Percentiles rank a stretch among this genome's conserved stretches.
Conservation (phyloP, 306 rosid genomes). For the Biancaea sappan region DNA sequence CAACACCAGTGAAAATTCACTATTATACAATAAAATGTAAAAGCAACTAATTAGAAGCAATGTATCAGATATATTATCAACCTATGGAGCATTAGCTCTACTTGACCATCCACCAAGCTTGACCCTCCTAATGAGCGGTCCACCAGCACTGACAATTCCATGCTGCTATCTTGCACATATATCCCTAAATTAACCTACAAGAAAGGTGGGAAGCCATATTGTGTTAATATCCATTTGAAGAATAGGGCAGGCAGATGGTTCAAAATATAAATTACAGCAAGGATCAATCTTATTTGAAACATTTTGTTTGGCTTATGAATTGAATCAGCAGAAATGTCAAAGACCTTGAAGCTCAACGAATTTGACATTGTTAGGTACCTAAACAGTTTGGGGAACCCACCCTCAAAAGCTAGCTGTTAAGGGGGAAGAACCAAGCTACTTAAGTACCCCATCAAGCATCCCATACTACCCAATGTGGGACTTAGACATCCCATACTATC, state of each 20-base stretch:
- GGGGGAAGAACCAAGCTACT: too few relatives aligned
- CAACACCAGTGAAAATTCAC: slow-evolving; percentile 18
- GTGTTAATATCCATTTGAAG: slow-evolving; percentile 16
- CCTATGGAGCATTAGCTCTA: slow-evolving; percentile 90
- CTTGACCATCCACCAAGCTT: slow-evolving; percentile 79
- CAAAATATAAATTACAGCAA: slow-evolving; percentile 9
- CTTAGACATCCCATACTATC: too few relatives aligned
- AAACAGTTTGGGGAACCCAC: too few relatives aligned
- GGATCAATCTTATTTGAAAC: slow-evolving; percentile 25
- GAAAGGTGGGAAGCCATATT: slow-evolving; percentile 24
- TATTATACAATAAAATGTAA: slow-evolving; percentile 18
- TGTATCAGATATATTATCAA: slow-evolving; percentile 29
- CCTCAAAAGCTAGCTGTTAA: too few relatives aligned
- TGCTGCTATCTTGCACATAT: slow-evolving; percentile 58
- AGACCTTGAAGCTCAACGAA: not conserved
- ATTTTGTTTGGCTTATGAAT: not conserved
- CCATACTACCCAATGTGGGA: too few relatives aligned
- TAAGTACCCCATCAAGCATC: too few relatives aligned
- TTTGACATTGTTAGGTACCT: too few relatives aligned
- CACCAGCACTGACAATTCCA: slow-evolving; percentile 69
- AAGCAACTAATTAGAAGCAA: slow-evolving; percentile 10
- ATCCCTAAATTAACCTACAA: slow-evolving; percentile 77
- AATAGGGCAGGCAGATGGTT: slow-evolving; percentile 4
- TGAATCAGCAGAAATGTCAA: slow-evolving; percentile 24
- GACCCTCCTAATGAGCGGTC: slow-evolving; percentile 87